These are phyloP conservation scores for Chalaropsis ovoidea DNA, from an alignment of 2,329 filamentous ascomycete species.

Conservation along the genomic window DNA sequence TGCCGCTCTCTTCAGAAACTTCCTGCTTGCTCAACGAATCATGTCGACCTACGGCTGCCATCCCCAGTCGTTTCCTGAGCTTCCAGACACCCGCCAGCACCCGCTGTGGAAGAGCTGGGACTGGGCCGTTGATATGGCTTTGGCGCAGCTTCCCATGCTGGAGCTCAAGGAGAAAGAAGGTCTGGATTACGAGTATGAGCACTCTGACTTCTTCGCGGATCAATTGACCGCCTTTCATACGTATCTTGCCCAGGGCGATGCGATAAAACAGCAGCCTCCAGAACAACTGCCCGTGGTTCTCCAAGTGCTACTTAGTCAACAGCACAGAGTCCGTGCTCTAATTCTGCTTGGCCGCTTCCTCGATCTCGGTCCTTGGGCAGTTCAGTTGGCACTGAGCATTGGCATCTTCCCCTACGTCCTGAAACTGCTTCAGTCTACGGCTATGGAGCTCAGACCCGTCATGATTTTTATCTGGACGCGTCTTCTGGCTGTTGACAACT, in stretches of 20 bases:
- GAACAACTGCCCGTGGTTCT: constrained; percentile 94
- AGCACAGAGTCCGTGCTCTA: constrained; percentile 80
- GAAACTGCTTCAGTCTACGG: constrained; percentile 89
- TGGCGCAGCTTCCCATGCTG: constrained; percentile 77
- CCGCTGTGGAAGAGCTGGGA: constrained; percentile 97
- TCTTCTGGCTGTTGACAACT: constrained; percentile 86
- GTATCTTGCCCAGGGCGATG: constrained; percentile 72
- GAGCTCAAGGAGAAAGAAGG: constrained; percentile 66
- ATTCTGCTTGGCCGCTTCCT: constrained; percentile 89
- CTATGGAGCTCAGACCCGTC: constrained; percentile 86
- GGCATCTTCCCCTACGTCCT: constrained; percentile 99
- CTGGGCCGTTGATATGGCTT: constrained; percentile 86
- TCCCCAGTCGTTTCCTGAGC: constrained; percentile 77
- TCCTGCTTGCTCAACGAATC: constrained; percentile 83
- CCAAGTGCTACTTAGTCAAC: constrained; percentile 90
- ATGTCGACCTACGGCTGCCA: constrained; percentile 96
- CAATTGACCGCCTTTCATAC: constrained; percentile 96
- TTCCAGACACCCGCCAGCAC: constrained; percentile 93
- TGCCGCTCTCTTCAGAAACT: constrained; percentile 93
- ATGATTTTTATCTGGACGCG: constrained; percentile 99
- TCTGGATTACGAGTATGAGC: constrained; percentile 80
- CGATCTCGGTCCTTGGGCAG: constrained; percentile 93
- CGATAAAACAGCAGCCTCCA: constrained; percentile 73
- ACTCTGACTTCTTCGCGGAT: constrained; percentile 93
- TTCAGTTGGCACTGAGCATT: constrained; percentile 94